A percentile compares a stretch with the other conserved stretches of the same genome.
Evolutionary conservation across 148 eudicot genomes (phyloP).

Genomic region (Arctostaphylos glauca): DNA sequence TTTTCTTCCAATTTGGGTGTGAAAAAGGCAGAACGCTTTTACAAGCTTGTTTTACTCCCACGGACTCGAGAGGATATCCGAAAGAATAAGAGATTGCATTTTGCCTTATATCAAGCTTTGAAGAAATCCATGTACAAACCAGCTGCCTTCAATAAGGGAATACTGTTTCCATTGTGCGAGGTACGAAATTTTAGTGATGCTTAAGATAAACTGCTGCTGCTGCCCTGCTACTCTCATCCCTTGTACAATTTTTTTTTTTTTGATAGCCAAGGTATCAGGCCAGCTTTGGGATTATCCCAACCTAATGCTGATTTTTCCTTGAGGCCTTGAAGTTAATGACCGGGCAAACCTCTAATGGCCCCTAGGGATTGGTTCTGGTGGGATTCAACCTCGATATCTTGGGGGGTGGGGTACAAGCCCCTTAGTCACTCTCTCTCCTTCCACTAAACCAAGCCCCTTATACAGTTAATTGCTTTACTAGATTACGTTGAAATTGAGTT

Average conservation of each 20-base stretch:
- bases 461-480: background rate
- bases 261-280: no score
- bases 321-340: no score
- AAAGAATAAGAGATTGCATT: conserved; percentile 80
- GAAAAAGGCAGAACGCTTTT: conserved; percentile 77
- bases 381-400: no score
- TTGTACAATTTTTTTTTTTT: no score
- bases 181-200: conserved; percentile 31
- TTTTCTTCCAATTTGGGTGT: conserved; percentile 86
- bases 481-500: background rate
- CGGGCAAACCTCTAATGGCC: no score
- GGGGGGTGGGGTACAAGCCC: no score
- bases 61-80: conserved; percentile 77
- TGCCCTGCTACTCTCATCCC: background rate
- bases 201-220: background rate
- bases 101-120: conserved; percentile 64
- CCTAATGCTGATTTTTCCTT: no score
- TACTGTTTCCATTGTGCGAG: conserved; percentile 84
- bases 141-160: conserved; percentile 93
- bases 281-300: no score
- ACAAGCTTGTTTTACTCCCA: conserved; percentile 81
- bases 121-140: conserved; percentile 87
- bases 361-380: no score
- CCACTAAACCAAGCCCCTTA: background rate
- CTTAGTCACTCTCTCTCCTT: no score